A percentile compares a stretch with the other conserved stretches of the same genome.
These are phyloP conservation scores for Epichloe hybrida DNA, from an alignment of 2,329 filamentous ascomycete species.

Conservation along the genomic window DNA sequence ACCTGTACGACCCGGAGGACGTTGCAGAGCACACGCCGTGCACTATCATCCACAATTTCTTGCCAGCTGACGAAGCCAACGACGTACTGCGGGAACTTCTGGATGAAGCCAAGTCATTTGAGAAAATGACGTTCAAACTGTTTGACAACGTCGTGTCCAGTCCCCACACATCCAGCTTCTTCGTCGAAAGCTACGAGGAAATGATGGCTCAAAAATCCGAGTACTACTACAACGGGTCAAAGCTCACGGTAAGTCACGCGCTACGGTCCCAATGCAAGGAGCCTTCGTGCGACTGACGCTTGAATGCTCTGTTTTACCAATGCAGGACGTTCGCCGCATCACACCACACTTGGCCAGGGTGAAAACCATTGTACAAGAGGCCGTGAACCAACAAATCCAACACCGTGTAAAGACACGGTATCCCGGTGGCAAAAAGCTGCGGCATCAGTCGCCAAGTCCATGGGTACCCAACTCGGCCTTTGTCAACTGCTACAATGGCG, in stretches of 20 bases:
- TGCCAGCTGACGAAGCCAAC: constrained; percentile 59
- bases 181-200: constrained; percentile 62
- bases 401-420: constrained; percentile 56
- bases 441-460: constrained; percentile 55
- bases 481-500: constrained; percentile 85
- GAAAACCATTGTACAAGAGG: constrained; percentile 53
- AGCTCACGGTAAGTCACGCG: constrained; percentile 38
- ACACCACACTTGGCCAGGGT: constrained; percentile 62
- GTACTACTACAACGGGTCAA: constrained; percentile 75
- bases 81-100: constrained; percentile 63
- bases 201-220: constrained; percentile 57
- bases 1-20: constrained; percentile 70
- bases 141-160: constrained; percentile 80
- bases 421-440: constrained; percentile 57
- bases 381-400: constrained; percentile 67
- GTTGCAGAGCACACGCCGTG: constrained; percentile 77
- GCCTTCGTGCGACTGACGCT: not conserved
- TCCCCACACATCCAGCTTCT: constrained; percentile 75
- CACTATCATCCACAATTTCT: constrained; percentile 83
- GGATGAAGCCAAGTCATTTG: constrained; percentile 56
- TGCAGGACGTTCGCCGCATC: constrained; percentile 58
- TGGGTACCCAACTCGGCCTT: constrained; percentile 88
- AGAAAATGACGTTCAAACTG: constrained; percentile 63
- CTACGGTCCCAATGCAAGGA: not conserved
- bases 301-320: not conserved